phyloP scores from a whole-genome alignment of 148 eudicot species.

The Camellia sinensis region DNA sequence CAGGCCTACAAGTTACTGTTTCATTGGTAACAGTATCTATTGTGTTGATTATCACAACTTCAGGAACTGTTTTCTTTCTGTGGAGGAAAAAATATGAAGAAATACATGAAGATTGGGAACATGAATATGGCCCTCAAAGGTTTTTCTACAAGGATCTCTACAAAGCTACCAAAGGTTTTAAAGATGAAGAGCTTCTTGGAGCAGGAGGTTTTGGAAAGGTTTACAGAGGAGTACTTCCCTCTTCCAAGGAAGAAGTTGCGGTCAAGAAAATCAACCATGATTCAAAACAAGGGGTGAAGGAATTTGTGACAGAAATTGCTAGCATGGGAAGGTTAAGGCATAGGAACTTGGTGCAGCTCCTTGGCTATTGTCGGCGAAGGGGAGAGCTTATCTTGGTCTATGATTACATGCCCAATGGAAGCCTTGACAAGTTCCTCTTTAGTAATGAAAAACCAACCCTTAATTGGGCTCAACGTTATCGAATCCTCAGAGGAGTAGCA shows the following conservation, averaged over 20 bases:
- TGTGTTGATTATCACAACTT: background rate
- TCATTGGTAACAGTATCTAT: background rate
- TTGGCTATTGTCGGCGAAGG: slow-evolving; percentile 41
- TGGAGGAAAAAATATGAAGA: background rate
- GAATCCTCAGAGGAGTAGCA: slow-evolving; percentile 38
- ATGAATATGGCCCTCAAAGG: slow-evolving; percentile 17
- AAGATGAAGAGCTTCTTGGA: slow-evolving; percentile 31
- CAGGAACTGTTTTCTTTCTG: background rate
- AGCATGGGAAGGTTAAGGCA: slow-evolving; percentile 47
- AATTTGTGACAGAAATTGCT: slow-evolving; percentile 34
- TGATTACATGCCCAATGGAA: slow-evolving; percentile 49
- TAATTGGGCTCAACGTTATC: slow-evolving; percentile 33
- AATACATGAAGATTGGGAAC: background rate
- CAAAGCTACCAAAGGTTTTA: slow-evolving; percentile 39
- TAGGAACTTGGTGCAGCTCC: slow-evolving; percentile 40
- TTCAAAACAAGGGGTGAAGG: slow-evolving; percentile 39
- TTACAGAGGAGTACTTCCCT: slow-evolving; percentile 36
- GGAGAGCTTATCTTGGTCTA: slow-evolving; percentile 45
- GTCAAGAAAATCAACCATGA: slow-evolving; percentile 38
- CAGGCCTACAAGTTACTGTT: background rate
- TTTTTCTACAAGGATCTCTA: slow-evolving; percentile 32
- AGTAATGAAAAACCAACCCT: slow-evolving; percentile 16
- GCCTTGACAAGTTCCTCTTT: slow-evolving; percentile 35
- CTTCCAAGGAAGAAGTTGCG: slow-evolving; percentile 23
- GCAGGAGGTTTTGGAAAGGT: slow-evolving; percentile 47